Percentiles rank a stretch among this genome's conserved stretches.
Conservation (phyloP, 2,329 filamentous ascomycete genomes). For the Botrytis tulipae region DNA sequence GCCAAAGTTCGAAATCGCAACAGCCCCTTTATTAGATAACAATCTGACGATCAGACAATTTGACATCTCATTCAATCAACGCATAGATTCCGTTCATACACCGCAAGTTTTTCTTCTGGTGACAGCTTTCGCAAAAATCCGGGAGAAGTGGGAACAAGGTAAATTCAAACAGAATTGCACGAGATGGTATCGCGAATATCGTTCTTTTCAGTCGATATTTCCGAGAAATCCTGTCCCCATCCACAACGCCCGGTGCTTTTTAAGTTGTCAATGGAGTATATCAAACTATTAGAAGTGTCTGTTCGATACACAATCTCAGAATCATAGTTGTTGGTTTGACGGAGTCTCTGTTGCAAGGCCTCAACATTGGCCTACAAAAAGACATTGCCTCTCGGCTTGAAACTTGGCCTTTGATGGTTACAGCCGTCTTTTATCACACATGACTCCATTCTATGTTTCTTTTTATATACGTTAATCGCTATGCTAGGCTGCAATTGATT, state of each 20-base stretch:
- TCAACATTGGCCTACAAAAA: neutral
- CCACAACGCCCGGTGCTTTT: neutral
- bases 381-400: neutral
- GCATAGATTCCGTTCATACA: neutral
- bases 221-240: no score
- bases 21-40: neutral
- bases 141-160: neutral
- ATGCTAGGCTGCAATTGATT: neutral
- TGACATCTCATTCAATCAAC: neutral
- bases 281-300: neutral
- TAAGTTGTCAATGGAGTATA: neutral
- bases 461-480: neutral
- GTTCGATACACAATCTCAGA: neutral
- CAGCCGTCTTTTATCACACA: neutral
- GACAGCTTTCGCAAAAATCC: neutral
- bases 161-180: neutral
- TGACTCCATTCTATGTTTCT: neutral
- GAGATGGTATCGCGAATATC: neutral
- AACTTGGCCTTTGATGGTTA: neutral
- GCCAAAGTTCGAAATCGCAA: no score
- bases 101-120: neutral
- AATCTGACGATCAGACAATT: neutral
- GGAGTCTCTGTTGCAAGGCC: neutral
- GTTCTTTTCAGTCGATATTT: neutral
- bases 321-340: neutral